Base-by-base conservation (phyloP, 495 filamentous ascomycete genomes). In the Neurospora sp. region DNA sequence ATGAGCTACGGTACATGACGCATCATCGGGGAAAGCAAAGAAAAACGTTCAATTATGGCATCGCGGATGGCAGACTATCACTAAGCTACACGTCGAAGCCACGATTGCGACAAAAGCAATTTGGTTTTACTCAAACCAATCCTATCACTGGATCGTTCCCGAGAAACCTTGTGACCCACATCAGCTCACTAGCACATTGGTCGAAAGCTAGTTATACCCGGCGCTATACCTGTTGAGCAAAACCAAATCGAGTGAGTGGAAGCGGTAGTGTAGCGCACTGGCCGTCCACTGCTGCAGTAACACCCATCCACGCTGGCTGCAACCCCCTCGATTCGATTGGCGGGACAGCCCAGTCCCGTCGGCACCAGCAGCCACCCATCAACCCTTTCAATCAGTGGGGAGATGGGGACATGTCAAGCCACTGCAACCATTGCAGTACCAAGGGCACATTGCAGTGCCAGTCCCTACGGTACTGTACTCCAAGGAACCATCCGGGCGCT, bases 61-160 rank as follows among this genome's bases (percentile, higher is more conserved):
- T 66, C 27, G 27, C 54, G 54, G 54, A 66, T 66, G 54, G 54
- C 12, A 66, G 54, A 35, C 54, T 16, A 9, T 66, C 54, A 66
- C 27, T 10, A 66, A 70, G 14, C 66, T 49, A 76, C 54, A 78
- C 73, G 73, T 75, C 76, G 74, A 76, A 79, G 77, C 79, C 79
- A 80, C 78, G 72, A 78, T 76, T 66, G 54, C 27, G 27, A 66
- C 27, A 18, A 66, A 54, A 35, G n/a, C n/a, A n/a, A n/a, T n/a
- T n/a, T n/a, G n/a, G n/a, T n/a, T n/a, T n/a, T n/a, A n/a, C n/a
- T n/a, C n/a, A n/a, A n/a, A n/a, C n/a, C n/a, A n/a, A n/a, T n/a
- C n/a, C n/a, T n/a, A n/a, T n/a, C n/a, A n/a, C n/a, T n/a, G n/a
- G n/a, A n/a, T n/a, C n/a, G n/a, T n/a, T n/a, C n/a, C n/a, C n/a